Base-by-base conservation (phyloP, 331 rosid species). In the Spiraea crenata region DNA sequence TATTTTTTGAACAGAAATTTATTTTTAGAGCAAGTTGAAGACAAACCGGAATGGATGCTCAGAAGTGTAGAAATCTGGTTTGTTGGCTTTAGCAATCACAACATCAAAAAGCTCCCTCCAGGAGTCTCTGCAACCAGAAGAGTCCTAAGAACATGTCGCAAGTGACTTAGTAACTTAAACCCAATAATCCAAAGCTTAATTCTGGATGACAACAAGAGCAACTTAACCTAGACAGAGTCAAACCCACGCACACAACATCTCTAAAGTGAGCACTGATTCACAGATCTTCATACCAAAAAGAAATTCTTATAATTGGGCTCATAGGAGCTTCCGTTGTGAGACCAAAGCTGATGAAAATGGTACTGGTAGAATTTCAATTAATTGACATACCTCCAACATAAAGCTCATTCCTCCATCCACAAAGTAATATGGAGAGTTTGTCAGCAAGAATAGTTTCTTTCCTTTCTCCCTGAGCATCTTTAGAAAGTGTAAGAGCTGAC, bases 41-140 rank as follows among this genome's bases (percentile, higher is more conserved):
- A 71, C 91, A 74, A 51, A 93, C 99, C 97, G 97, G 81, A 93
- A 93, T 8, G 96, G 99, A 84, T 90, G 99, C 78, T 93, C 97
- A 14, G 95, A 90, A 46, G 89, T 90, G 85, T 93, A 90, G 83
- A 93, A 93, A 51, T 76, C 85, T 58, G 99, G 97, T 82, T 93
- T 93, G 63, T 91, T 87, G 59, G 99, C 99, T 82, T 89, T 82
- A 52, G 97, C 96, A 71, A 93, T 90, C 85, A 93, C 97, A 56
- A 93, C 99, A 72, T 93, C 97, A 83, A 93, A 93, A 58, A 93
- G 87, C 54, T 90, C 97, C 41, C 87, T 87, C 99, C 97, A 93
- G 41, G 89, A 83, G 72, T 85, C 97, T 76, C 77, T 82, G 68
- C 56, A 79, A 75, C 81, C 95, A 84, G 76, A 45, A 61, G 91